Conservation (phyloP, 331 rosid species). For the Rhamnella rubrinervis region DNA sequence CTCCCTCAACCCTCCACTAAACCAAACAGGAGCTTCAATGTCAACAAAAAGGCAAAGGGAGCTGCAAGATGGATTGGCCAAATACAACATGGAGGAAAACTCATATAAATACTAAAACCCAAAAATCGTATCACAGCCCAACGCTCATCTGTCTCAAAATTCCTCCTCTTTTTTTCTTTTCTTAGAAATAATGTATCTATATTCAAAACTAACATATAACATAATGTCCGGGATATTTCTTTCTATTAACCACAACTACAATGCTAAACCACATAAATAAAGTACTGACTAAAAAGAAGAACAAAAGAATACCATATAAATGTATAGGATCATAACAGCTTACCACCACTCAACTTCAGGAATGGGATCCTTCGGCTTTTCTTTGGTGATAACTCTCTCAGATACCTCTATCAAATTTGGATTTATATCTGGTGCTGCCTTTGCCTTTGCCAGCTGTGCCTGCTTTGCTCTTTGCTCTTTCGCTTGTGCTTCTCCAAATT, state of each 20-base stretch:
- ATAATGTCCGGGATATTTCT: no score
- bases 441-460: conserved; percentile 94
- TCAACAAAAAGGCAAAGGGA: background rate
- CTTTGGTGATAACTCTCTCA: conserved; percentile 82
- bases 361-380: conserved; percentile 81
- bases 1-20: no score
- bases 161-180: no score
- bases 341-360: conserved; percentile 99
- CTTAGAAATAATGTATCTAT: no score
- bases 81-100: background rate
- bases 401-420: conserved; percentile 91
- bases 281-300: background rate
- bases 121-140: no score
- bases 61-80: background rate
- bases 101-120: no score
- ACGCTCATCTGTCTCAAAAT: no score
- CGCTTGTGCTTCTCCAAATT: conserved; percentile 99
- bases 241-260: no score
- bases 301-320: background rate
- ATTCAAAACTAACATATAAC: no score
- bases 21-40: no score
- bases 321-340: conserved; percentile 31
- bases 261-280: background rate
- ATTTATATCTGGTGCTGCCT: conserved; percentile 93
- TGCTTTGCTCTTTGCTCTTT: conserved; percentile 92